A percentile compares a stretch with the other conserved stretches of the same genome.
phyloP scores from a whole-genome alignment of 345 rosid genomes.

The Citrus reticulata region DNA sequence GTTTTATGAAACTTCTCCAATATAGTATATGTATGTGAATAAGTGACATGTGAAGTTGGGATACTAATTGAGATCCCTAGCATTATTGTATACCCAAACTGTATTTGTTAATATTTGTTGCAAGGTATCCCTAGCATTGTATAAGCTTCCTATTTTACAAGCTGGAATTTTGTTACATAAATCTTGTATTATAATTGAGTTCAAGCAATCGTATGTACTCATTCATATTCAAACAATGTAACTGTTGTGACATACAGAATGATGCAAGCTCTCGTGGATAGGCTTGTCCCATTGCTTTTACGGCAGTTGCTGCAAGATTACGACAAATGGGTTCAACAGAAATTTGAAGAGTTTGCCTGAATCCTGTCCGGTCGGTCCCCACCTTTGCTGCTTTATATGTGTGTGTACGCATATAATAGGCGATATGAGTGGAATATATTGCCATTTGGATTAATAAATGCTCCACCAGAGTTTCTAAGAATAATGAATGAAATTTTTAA shows the following conservation, averaged over 20 bases:
- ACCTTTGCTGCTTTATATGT: neutral
- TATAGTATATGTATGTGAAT: neutral
- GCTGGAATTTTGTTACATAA: neutral
- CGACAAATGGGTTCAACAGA: constrained; percentile 49
- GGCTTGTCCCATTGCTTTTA: constrained; percentile 61
- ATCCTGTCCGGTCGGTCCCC: neutral
- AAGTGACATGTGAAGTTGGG: too few relatives aligned
- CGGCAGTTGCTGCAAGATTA: constrained; percentile 62
- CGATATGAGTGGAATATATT: too few relatives aligned
- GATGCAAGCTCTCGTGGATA: constrained; percentile 77
- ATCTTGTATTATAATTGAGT: neutral
- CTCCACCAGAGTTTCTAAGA: too few relatives aligned
- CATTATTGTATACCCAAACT: too few relatives aligned
- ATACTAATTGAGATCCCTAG: too few relatives aligned
- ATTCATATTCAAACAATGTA: neutral
- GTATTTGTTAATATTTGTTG: neutral
- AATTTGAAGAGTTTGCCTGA: constrained; percentile 15
- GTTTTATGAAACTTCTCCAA: neutral
- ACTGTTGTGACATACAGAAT: constrained; percentile 43
- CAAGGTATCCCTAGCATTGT: neutral
- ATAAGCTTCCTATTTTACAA: neutral
- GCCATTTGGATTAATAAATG: too few relatives aligned
- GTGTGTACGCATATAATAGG: too few relatives aligned
- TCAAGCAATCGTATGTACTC: neutral
- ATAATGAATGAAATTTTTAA: too few relatives aligned